Percentiles rank a stretch among this genome's conserved stretches.
These are phyloP conservation scores for Daphne laureola DNA, from an alignment of 441 rosid species.

Conservation along the genomic window DNA sequence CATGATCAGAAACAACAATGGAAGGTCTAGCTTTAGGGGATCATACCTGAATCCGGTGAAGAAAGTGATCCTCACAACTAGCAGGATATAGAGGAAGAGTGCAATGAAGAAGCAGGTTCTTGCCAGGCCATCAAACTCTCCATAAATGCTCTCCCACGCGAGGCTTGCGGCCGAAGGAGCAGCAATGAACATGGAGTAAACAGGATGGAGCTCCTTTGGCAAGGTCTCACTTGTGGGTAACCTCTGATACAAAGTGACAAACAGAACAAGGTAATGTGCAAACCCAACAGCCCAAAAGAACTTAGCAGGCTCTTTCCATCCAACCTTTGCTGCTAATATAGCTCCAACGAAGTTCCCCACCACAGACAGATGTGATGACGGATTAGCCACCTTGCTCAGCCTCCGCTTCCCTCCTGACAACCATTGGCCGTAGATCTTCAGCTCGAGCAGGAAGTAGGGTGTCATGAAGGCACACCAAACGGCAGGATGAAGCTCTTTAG, in stretches of 20 bases:
- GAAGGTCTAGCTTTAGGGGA: background rate
- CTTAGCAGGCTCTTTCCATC: conserved; percentile 74
- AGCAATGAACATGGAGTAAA: conserved; percentile 91
- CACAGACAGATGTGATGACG: conserved; percentile 79
- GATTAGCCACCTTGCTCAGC: conserved; percentile 94
- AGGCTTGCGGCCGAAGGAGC: conserved; percentile 93
- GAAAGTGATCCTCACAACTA: conserved; percentile 71
- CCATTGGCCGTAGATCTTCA: conserved; percentile 92
- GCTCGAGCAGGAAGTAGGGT: conserved; percentile 74
- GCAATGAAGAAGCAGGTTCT: conserved; percentile 83
- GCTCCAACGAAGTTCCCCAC: conserved; percentile 92
- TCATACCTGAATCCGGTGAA: conserved; percentile 81
- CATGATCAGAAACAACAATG: conserved; percentile 3
- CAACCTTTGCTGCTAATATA: conserved; percentile 68
- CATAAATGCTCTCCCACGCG: conserved; percentile 74
- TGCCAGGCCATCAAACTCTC: conserved; percentile 65
- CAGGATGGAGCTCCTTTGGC: conserved; percentile 90
- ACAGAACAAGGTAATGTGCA: conserved; percentile 77
- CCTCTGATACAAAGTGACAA: conserved; percentile 79
- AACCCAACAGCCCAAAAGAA: conserved; percentile 88
- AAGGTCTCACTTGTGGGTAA: conserved; percentile 81
- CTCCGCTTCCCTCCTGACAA: conserved; percentile 83
- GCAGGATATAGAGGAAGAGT: conserved; percentile 63
- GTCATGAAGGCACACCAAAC: conserved; percentile 71
- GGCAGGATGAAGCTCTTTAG: conserved; percentile 50